Conservation (phyloP, 352 stramenopile genomes). For the Pythium dissotocum region DNA sequence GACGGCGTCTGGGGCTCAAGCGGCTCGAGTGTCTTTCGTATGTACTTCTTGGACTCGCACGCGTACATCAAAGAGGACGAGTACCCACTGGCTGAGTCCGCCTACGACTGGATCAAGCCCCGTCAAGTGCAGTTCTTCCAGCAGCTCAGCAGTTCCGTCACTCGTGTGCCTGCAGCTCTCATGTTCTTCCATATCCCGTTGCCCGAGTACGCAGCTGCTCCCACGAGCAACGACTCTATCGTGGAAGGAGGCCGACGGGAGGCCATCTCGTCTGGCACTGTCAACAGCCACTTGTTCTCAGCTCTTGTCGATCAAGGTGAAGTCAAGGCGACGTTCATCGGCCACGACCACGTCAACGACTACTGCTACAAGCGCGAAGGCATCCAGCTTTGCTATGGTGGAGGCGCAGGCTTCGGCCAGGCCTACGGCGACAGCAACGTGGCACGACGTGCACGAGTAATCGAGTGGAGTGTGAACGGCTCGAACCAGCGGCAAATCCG, state of each 20-base stretch:
- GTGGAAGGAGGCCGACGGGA: constrained; percentile 8
- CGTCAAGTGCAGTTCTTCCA: constrained; percentile 29
- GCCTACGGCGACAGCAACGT: background rate
- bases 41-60: constrained; percentile 77
- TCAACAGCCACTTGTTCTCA: constrained; percentile 25
- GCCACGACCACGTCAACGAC: constrained; percentile 18
- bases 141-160: constrained; percentile 2
- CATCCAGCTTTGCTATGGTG: background rate
- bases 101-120: constrained; percentile 31
- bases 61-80: constrained; percentile 30
- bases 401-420: background rate
- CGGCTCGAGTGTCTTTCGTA: constrained; percentile 46
- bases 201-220: constrained; percentile 22
- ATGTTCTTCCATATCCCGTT: constrained; percentile 36
- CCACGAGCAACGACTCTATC: background rate
- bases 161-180: background rate
- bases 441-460: background rate
- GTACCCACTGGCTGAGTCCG: constrained; percentile 31
- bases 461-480: background rate
- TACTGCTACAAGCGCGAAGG: constrained; percentile 1
- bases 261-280: constrained; percentile 5
- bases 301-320: constrained; percentile 27
- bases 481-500: background rate
- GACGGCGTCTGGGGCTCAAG: constrained; percentile 39
- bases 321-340: constrained; percentile 37